Conservation (phyloP, 352 stramenopile species). For the Pythium phragmiticola region DNA sequence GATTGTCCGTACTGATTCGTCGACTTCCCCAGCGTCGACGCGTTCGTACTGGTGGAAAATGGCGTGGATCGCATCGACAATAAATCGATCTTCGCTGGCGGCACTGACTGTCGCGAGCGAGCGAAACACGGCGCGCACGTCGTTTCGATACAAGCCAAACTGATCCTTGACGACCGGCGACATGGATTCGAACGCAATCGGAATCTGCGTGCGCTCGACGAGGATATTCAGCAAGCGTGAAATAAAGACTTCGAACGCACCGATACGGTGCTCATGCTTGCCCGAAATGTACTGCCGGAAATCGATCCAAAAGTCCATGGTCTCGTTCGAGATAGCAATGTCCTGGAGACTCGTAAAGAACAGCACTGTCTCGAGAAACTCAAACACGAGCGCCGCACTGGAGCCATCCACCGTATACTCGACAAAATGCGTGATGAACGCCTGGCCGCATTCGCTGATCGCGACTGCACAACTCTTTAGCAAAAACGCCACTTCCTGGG, state of each 20-base stretch:
- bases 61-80: conserved; percentile 68
- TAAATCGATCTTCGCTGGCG: conserved; percentile 74
- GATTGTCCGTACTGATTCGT: conserved; percentile 28
- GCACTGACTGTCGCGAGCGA: conserved; percentile 69
- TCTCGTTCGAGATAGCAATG: conserved; percentile 71
- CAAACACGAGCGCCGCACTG: conserved; percentile 67
- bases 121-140: conserved; percentile 74
- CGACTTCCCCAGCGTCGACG: conserved; percentile 33
- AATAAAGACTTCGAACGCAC: conserved; percentile 70
- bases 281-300: conserved; percentile 73
- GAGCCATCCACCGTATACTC: conserved; percentile 61
- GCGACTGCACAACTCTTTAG: conserved; percentile 50
- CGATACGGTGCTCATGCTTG: conserved; percentile 72
- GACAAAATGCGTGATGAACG: conserved; percentile 81
- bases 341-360: conserved; percentile 67
- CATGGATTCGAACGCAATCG: conserved; percentile 50
- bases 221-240: conserved; percentile 66
- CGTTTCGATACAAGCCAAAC: conserved; percentile 66
- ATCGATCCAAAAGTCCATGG: conserved; percentile 84
- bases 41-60: conserved; percentile 76
- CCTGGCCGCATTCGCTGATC: conserved; percentile 73
- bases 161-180: conserved; percentile 51
- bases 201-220: conserved; percentile 69
- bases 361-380: conserved; percentile 70
- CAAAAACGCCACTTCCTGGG: conserved; percentile 41